Evolutionary conservation across 208 protist genomes (phyloP).

Genomic region (Balamuthia mandrillaris): DNA sequence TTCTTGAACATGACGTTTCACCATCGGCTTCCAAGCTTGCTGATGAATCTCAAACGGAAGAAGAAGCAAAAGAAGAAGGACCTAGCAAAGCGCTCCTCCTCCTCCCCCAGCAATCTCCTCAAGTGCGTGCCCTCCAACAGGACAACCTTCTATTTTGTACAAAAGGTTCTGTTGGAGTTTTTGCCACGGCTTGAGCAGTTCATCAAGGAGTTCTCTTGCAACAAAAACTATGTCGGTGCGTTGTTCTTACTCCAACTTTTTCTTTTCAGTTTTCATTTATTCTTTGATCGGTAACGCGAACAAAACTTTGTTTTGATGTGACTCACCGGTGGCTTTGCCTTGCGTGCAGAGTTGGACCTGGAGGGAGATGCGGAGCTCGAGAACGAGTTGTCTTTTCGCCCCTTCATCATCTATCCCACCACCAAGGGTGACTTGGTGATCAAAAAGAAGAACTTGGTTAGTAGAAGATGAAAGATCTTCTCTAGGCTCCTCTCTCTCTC

Average conservation of each 20-base stretch:
- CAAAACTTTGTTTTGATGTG: background rate
- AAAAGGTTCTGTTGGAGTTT: conserved; percentile 28
- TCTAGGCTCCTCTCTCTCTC: no score
- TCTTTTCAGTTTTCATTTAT: background rate
- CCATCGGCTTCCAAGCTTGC: background rate
- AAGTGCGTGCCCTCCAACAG: background rate
- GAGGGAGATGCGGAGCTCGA: background rate
- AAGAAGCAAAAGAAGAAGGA: background rate
- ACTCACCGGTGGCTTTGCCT: background rate
- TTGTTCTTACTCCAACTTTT: background rate
- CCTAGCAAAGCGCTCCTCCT: no score
- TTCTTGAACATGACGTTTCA: background rate
- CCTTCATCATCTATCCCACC: conserved; percentile 16
- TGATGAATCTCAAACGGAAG: background rate
- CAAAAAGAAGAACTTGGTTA: background rate
- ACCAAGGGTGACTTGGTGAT: conserved; percentile 7
- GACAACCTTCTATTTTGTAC: conserved; percentile 5
- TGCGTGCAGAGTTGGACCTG: background rate
- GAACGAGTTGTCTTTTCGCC: background rate
- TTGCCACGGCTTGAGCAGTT: background rate
- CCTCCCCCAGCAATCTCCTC: no score
- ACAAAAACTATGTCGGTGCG: conserved; percentile 17
- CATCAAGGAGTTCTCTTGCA: conserved; percentile 21
- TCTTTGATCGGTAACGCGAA: background rate
- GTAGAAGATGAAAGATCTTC: no score